A percentile compares a stretch with the other conserved stretches of the same genome.
Evolutionary conservation across 306 rosid genomes (phyloP).

Genomic region (Alnus rubra): DNA sequence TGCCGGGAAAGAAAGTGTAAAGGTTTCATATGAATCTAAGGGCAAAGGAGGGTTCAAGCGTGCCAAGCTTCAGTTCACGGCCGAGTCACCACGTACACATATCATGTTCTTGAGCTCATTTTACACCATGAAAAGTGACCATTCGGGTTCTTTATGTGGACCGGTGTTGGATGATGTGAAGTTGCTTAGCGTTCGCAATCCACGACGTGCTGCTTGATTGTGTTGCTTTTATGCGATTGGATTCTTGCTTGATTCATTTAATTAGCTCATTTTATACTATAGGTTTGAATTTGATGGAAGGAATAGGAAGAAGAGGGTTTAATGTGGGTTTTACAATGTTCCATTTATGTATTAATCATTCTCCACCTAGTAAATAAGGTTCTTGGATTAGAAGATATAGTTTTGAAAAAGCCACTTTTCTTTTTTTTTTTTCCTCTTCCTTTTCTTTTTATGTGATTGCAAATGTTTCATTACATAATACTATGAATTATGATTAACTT

Average conservation of each 20-base stretch:
- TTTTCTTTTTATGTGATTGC: too few species aligned
- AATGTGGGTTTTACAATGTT: slow-evolving; percentile 4
- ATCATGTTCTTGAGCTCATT: slow-evolving; percentile 62
- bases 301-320: slow-evolving; percentile 11
- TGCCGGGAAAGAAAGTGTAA: slow-evolving; percentile 48
- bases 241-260: slow-evolving; percentile 7
- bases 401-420: neutral
- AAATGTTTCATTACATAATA: too few species aligned
- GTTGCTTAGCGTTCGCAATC: slow-evolving; percentile 55
- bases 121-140: slow-evolving; percentile 64
- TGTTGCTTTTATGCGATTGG: neutral
- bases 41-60: slow-evolving; percentile 63
- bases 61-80: slow-evolving; percentile 55
- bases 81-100: slow-evolving; percentile 47
- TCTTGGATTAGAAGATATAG: slow-evolving; percentile 1
- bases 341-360: slow-evolving; percentile 1
- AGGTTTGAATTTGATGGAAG: slow-evolving; percentile 14
- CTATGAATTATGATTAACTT: too few species aligned
- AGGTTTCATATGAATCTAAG: slow-evolving; percentile 52
- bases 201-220: slow-evolving; percentile 24
- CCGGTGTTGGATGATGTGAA: slow-evolving; percentile 75
- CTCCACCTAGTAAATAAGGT: slow-evolving; percentile 2
- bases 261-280: slow-evolving; percentile 5
- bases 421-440: too few species aligned
- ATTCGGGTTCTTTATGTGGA: slow-evolving; percentile 76